These are phyloP conservation scores for Glycyrrhiza uralensis DNA, from an alignment of 306 rosid genomes.

Conservation along the genomic window DNA sequence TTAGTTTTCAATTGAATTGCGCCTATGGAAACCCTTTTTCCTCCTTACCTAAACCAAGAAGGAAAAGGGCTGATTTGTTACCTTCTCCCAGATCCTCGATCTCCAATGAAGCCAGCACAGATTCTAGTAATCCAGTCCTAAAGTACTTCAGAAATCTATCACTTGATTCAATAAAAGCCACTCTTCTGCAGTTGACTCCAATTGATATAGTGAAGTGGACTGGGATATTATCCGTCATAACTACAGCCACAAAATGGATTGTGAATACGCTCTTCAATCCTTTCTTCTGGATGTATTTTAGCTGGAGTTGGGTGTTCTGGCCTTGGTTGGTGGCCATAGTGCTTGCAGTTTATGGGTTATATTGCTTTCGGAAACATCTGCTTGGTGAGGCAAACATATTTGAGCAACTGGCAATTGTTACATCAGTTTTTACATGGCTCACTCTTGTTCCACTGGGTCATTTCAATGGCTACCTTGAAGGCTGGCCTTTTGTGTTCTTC, in stretches of 20 bases:
- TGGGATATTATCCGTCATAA: conserved; percentile 48
- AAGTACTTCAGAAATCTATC: conserved; percentile 43
- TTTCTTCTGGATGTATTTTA: conserved; percentile 94
- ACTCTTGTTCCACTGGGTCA: conserved; percentile 84
- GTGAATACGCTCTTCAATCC: conserved; percentile 61
- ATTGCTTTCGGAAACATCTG: conserved; percentile 60
- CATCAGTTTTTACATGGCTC: conserved; percentile 87
- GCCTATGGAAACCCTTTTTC: conserved; percentile 17
- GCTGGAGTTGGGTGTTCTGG: conserved; percentile 98
- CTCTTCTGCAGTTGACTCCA: conserved; percentile 62
- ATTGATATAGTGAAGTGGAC: conserved; percentile 70
- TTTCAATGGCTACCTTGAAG: conserved; percentile 93
- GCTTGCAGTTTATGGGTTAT: conserved; percentile 61
- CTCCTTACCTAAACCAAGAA: conserved; percentile 20
- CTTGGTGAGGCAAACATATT: conserved; percentile 62
- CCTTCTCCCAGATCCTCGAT: conserved; percentile 43
- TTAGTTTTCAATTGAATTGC: conserved; percentile 28
- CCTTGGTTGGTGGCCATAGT: conserved; percentile 65
- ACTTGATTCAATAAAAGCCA: conserved; percentile 51
- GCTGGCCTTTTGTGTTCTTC: conserved; percentile 93
- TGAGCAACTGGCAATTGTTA: conserved; percentile 80
- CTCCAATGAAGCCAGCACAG: conserved; percentile 47
- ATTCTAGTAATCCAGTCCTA: conserved; percentile 47
- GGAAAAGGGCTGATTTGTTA: conserved; percentile 30
- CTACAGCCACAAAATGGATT: conserved; percentile 72